Evolutionary conservation across 2,329 filamentous ascomycete species (phyloP).

Genomic region (Cercospora brassicicola): DNA sequence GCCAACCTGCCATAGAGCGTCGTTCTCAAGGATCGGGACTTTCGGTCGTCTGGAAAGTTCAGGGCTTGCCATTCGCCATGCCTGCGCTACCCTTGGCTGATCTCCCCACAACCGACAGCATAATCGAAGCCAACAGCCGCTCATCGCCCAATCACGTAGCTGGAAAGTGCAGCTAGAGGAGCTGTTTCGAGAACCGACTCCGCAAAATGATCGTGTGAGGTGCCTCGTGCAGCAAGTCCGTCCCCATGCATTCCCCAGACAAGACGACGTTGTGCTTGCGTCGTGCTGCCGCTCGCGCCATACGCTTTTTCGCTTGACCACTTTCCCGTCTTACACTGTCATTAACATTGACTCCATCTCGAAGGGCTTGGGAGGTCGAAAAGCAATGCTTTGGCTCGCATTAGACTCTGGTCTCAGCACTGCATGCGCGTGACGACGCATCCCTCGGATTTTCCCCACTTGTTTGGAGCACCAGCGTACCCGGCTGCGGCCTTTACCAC

Average conservation of each 20-base stretch:
- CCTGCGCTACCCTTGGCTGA: conserved; percentile 2
- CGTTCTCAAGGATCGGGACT: conserved; percentile 5
- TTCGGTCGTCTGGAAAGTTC: conserved; percentile 25
- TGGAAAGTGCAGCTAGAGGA: conserved; percentile 19
- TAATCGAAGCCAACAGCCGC: conserved; percentile 16
- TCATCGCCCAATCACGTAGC: conserved; percentile 21
- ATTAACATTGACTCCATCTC: conserved; percentile 1
- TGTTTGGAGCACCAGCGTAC: not conserved
- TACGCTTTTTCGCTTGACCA: conserved; percentile 8
- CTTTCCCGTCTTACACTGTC: conserved; percentile 14
- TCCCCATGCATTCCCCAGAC: conserved; percentile 10
- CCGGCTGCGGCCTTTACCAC: not conserved
- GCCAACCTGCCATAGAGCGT: not conserved
- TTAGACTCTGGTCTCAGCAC: conserved; percentile 14
- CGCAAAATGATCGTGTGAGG: conserved; percentile 33
- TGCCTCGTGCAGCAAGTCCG: conserved; percentile 5
- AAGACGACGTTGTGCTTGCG: not conserved
- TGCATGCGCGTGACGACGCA: conserved; percentile 13
- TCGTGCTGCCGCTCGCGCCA: not conserved
- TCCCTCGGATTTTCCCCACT: conserved; percentile 9
- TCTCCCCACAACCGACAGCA: conserved; percentile 22
- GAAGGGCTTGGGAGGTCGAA: not conserved
- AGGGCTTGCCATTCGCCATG: conserved; percentile 18
- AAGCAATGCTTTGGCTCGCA: conserved; percentile 1
- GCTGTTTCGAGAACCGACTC: conserved; percentile 17